phyloP scores from a whole-genome alignment of 2,329 filamentous ascomycete genomes.

The Daldinia sp. region DNA sequence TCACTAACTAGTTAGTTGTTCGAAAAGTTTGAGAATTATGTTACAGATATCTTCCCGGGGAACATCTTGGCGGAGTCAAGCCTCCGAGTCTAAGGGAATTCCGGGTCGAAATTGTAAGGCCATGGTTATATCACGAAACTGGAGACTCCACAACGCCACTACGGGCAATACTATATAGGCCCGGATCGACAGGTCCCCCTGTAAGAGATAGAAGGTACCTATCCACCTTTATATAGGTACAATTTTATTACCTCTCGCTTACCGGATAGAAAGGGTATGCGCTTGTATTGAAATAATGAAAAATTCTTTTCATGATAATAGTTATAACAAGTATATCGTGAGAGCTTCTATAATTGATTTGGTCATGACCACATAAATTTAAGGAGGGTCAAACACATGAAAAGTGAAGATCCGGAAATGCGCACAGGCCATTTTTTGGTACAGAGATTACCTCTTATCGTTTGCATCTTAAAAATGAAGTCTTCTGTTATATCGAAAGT shows the following conservation, averaged over 20 bases:
- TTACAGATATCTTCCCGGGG: constrained; percentile 15
- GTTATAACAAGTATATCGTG: not conserved
- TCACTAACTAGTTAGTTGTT: too few relatives aligned
- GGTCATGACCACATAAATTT: not conserved
- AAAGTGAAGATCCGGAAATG: not conserved
- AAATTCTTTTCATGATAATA: not conserved
- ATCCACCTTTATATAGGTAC: not conserved
- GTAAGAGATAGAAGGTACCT: constrained; percentile 6
- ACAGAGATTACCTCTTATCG: not conserved
- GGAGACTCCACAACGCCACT: not conserved
- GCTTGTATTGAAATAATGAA: constrained; percentile 1
- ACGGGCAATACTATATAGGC: constrained; percentile 4
- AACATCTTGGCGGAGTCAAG: constrained; percentile 34
- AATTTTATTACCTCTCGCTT: not conserved
- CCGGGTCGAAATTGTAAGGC: constrained; percentile 18
- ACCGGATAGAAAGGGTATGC: not conserved
- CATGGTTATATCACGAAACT: not conserved
- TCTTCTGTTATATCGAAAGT: not conserved
- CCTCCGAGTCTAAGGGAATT: constrained; percentile 30
- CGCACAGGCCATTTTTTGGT: not conserved
- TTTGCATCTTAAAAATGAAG: not conserved
- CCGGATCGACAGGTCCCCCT: constrained; percentile 7
- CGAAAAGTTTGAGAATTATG: not conserved
- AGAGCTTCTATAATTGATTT: not conserved
- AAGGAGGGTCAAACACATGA: not conserved